These are phyloP conservation scores for Xylaria sp. DNA, from an alignment of 2,329 filamentous ascomycete genomes.

Conservation along the genomic window DNA sequence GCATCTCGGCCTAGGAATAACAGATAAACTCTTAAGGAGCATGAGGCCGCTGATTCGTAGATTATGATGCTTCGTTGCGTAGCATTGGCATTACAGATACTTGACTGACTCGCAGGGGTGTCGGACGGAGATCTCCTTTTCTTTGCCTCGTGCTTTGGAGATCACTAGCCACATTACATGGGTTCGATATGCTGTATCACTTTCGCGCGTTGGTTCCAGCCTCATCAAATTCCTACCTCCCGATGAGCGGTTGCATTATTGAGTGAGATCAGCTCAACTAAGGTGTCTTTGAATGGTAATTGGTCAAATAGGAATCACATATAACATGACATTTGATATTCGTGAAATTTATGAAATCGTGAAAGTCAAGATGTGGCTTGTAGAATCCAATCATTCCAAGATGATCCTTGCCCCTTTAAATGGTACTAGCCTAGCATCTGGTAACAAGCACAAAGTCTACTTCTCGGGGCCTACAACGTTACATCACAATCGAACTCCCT, in stretches of 20 bases:
- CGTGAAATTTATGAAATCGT: not conserved
- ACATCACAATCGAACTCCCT: slow-evolving; percentile 40
- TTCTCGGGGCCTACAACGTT: slow-evolving; percentile 42
- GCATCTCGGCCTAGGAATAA: slow-evolving; percentile 31
- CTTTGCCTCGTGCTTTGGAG: slow-evolving; percentile 2
- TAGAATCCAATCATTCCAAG: slow-evolving; percentile 33
- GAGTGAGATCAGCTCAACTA: not conserved
- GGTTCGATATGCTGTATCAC: slow-evolving; percentile 11
- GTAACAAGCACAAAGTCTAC: slow-evolving; percentile 37
- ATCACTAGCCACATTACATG: slow-evolving; percentile 37
- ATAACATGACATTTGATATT: not conserved
- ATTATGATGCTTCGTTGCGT: slow-evolving; percentile 25
- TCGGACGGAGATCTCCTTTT: slow-evolving; percentile 28
- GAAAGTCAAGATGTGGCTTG: slow-evolving; percentile 44
- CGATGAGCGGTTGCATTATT: not conserved
- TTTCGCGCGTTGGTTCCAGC: slow-evolving; percentile 15
- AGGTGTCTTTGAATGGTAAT: not conserved
- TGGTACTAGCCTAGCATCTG: slow-evolving; percentile 38
- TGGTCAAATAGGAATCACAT: not conserved
- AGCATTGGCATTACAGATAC: slow-evolving; percentile 25
- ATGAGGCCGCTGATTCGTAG: slow-evolving; percentile 37
- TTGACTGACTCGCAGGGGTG: slow-evolving; percentile 24
- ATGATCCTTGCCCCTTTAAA: slow-evolving; percentile 44
- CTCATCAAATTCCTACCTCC: slow-evolving; percentile 6
- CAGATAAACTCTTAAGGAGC: slow-evolving; percentile 34